Evolutionary conservation across 2,329 filamentous ascomycete genomes (phyloP).

Genomic region (Fusarium ramigenum): DNA sequence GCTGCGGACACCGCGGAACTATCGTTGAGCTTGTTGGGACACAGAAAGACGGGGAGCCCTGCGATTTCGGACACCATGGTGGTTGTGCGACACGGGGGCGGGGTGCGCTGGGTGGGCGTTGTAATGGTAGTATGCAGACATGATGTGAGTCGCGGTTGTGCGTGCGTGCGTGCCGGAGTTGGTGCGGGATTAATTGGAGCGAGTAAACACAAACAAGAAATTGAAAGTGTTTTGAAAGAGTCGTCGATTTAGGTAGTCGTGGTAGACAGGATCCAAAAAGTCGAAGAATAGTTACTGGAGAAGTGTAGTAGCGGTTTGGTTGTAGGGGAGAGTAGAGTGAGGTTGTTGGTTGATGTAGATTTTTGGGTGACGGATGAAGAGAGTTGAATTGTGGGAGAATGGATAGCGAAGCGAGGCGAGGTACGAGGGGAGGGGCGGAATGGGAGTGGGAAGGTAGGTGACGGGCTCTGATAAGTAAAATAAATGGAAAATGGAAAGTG

Average conservation of each 20-base stretch:
- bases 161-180: slow-evolving; percentile 24
- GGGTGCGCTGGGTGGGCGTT: slow-evolving; percentile 67
- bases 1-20: slow-evolving; percentile 84
- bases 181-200: slow-evolving; percentile 44
- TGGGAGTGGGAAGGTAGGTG: slow-evolving; percentile 38
- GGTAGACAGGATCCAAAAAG: slow-evolving; percentile 15
- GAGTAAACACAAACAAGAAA: slow-evolving; percentile 30
- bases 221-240: slow-evolving; percentile 8
- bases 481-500: slow-evolving; percentile 14
- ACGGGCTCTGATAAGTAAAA: slow-evolving; percentile 41
- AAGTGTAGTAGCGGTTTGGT: background rate
- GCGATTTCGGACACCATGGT: slow-evolving; percentile 86
- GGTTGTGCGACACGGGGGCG: slow-evolving; percentile 73
- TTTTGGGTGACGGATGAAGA: slow-evolving; percentile 33
- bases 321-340: slow-evolving; percentile 14
- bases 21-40: slow-evolving; percentile 84
- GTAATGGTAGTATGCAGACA: slow-evolving; percentile 73
- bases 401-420: slow-evolving; percentile 40
- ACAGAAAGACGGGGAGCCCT: slow-evolving; percentile 83
- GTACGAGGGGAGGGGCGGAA: slow-evolving; percentile 43
- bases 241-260: slow-evolving; percentile 18
- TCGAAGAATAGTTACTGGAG: slow-evolving; percentile 17
- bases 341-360: slow-evolving; percentile 36
- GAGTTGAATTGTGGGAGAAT: slow-evolving; percentile 38
- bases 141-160: slow-evolving; percentile 49